Evolutionary conservation across 2,329 filamentous ascomycete species (phyloP), one percentile per base, ranked within the genome.

Genomic region (Xenoacremonium recifei): DNA sequence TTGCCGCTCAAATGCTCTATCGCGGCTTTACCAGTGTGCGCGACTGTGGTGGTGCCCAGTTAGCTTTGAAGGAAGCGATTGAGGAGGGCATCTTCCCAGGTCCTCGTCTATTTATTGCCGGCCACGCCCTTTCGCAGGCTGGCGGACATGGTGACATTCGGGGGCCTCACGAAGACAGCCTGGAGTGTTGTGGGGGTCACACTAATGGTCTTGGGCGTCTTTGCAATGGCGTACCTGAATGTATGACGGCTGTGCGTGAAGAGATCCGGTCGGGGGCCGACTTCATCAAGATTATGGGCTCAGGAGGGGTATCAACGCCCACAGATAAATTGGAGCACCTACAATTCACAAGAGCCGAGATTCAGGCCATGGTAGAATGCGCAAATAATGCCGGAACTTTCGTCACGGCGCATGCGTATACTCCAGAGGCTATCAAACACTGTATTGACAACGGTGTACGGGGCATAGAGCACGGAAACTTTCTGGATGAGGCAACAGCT

Each of bases 251-350:
- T 10, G 70, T 72, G 0, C 68, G 79, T 2, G 75, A 80, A 39
- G 72, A 82, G 55, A 55, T 82, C 0, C 66, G 78, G 1, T 66
- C 63, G 13, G 79, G 79, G 3, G 73, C 76, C 2, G 76, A 82
- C 53, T 82, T 82, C 49, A 72, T 83, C 59, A 83, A 82, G 57
- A 77, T 83, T 48, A 82, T 82, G 78, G 68, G 67, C 3, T 70
- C 70, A 4, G 78, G 79, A 1, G 79, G 79, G 12, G 77, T 83
- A 1, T 68, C 72, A 0, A 73, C 68, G 12, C 76, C 76, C 0
- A 78, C 76, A 0, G 79, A 82, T 52, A 63, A 63, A 35, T 62
- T 82, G 7, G 69, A 72, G 13, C 69, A 73, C 49, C 58, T 75
- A 12, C 79, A 82, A 57, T 82, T 81, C 59, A 76, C 76, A 0